Conservation (phyloP, 2,329 filamentous ascomycete species). For the Trichoderma polysporum region DNA sequence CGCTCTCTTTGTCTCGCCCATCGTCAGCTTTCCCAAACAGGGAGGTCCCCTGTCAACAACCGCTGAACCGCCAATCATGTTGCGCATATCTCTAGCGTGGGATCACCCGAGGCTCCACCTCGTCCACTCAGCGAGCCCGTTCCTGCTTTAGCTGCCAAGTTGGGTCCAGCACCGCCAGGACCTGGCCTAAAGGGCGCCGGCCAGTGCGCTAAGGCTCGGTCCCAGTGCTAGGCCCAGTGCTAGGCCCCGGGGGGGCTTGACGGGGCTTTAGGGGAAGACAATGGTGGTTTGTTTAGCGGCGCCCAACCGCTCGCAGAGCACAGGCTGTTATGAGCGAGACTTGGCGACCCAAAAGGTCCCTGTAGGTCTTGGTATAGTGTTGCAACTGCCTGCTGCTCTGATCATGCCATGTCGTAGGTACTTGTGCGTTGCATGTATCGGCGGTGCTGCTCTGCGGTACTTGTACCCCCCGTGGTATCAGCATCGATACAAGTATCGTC, state of each 20-base stretch:
- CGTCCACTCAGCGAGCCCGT: conserved; percentile 20
- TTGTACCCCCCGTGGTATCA: background rate
- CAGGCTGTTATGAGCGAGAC: background rate
- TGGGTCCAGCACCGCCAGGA: conserved; percentile 7
- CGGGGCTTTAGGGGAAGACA: background rate
- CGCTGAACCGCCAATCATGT: background rate
- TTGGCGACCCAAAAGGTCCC: conserved; percentile 12
- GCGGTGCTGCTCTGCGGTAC: background rate
- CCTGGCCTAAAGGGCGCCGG: background rate
- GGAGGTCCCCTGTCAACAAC: conserved; percentile 5
- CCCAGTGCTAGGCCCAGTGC: background rate
- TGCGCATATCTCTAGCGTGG: background rate
- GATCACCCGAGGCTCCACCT: conserved; percentile 9
- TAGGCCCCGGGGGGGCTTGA: background rate
- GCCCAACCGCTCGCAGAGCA: conserved; percentile 4
- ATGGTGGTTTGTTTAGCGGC: conserved; percentile 7
- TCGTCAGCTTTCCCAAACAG: conserved; percentile 10
- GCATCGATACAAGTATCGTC: conserved; percentile 13
- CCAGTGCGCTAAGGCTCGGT: background rate
- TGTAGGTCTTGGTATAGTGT: background rate
- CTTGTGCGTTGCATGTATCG: background rate
- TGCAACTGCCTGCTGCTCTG: background rate
- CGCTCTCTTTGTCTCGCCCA: conserved; percentile 10
- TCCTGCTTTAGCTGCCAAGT: conserved; percentile 23
- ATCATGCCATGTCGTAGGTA: background rate